These are phyloP conservation scores for Phalaenopsis hybrid DNA, from an alignment of 116 monocot species.

Conservation along the genomic window DNA sequence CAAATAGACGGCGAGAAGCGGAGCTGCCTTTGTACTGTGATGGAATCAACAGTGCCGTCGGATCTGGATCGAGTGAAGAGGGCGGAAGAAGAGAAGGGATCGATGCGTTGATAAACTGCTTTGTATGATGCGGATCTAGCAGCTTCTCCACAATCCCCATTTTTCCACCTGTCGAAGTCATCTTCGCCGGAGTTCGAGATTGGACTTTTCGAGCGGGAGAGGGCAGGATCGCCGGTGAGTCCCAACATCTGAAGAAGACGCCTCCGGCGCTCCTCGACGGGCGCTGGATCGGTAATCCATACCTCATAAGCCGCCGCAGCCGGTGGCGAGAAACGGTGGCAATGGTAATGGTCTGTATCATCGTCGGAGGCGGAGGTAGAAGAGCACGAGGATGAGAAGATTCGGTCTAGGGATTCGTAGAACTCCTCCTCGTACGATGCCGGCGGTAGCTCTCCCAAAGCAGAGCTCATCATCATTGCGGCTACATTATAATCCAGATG, in stretches of 20 bases:
- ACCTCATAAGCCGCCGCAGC: slow-evolving; percentile 13
- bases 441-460: slow-evolving; percentile 2
- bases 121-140: slow-evolving; percentile 25
- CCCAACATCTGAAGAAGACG: slow-evolving; percentile 44
- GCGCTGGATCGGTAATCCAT: slow-evolving; percentile 23
- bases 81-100: slow-evolving; percentile 1
- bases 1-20: slow-evolving; percentile 22
- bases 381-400: slow-evolving; percentile 81
- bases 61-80: slow-evolving; percentile 46
- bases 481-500: slow-evolving; percentile 1
- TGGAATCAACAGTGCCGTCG: slow-evolving; percentile 35
- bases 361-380: slow-evolving; percentile 79
- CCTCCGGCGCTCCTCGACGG: slow-evolving; percentile 47
- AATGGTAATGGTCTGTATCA: slow-evolving; percentile 11
- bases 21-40: slow-evolving; percentile 14
- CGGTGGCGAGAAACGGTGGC: neutral
- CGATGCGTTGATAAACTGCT: slow-evolving; percentile 25
- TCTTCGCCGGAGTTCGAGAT: slow-evolving; percentile 14
- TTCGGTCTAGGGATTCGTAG: slow-evolving; percentile 74
- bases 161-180: neutral
- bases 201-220: slow-evolving; percentile 16
- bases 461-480: slow-evolving; percentile 5
- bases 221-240: slow-evolving; percentile 31
- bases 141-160: slow-evolving; percentile 14
- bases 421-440: slow-evolving; percentile 25